Evolutionary conservation across 257 asterid species (phyloP).

Genomic region (Solanum peruvianum): DNA sequence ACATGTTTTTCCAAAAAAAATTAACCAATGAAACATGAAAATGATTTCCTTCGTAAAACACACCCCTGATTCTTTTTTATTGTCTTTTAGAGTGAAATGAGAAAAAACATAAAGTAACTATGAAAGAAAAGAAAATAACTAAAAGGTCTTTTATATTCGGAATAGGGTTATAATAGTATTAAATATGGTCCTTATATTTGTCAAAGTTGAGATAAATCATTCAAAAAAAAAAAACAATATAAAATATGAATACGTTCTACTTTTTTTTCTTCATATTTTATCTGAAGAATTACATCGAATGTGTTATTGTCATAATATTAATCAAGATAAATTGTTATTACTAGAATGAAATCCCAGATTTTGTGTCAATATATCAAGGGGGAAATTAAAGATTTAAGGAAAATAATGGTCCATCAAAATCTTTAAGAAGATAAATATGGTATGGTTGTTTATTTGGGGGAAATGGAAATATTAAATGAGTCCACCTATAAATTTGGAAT

Average conservation of each 20-base stretch:
- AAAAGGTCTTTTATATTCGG: too few species aligned
- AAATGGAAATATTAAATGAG: background rate
- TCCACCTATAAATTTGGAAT: background rate
- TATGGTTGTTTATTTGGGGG: background rate
- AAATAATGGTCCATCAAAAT: background rate
- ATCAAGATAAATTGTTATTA: background rate
- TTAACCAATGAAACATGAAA: background rate
- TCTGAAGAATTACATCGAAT: background rate
- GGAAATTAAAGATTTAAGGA: background rate
- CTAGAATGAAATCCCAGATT: background rate
- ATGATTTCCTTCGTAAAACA: background rate
- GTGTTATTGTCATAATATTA: background rate
- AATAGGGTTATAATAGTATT: too few species aligned
- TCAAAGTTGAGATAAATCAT: background rate
- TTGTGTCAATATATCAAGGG: background rate
- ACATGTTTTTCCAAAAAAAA: background rate
- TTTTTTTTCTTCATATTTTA: background rate
- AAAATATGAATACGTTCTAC: background rate
- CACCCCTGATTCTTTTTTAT: too few species aligned
- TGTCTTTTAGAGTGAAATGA: too few species aligned
- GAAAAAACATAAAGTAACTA: too few species aligned
- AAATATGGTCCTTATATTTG: too few species aligned
- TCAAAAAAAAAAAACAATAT: background rate
- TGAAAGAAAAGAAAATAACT: too few species aligned
- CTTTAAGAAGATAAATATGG: background rate